Evolutionary conservation across 192 early-diverging fungal species (phyloP), one percentile per base, ranked within the genome.

Genomic region (Obelidium mucronatum): DNA sequence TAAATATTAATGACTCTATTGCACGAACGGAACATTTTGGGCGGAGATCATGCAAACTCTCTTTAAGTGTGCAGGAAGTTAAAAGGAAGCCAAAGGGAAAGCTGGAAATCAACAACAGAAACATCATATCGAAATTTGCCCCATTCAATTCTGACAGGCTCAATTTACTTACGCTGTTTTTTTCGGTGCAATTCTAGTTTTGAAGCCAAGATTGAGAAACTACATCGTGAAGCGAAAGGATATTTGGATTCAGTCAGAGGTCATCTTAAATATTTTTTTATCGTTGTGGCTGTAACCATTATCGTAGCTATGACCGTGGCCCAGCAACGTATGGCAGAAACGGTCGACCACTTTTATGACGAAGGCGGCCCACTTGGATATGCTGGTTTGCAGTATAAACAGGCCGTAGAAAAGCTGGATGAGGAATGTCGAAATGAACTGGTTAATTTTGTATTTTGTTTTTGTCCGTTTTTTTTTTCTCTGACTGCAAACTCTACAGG

Each of bases 221-320:
- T 98, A 1, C 88, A 95, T 75, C 94, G 93, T 72, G 96, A 99
- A 79, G 90, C 97, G 13, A 97, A 96, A 78, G 93, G 94, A 54
- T 98, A 98, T 79, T 86, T 96, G 39, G 91, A 94, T 74, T 90
- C 94, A 37, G 84, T 99, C 42, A 67, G 92, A 79, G 88, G 93
- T 92, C 2, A 11, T 11, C 15, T 39, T 35, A 33, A 24, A 59
- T 26, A 8, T 35, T 30, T n/a, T 31, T n/a, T 31, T 54, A 35
- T n/a, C n/a, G n/a, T n/a, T n/a, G n/a, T 19, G 34, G 31, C 26
- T 26, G n/a, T n/a, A 51, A 30, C 8, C 19, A 30, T 67, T 42
- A 22, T 56, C 28, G 69, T 74, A 86, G 94, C 87, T 28, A 95
- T 97, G 91, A 94, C 94, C 5, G 82, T 86, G 2, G 87, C 97